phyloP scores from a whole-genome alignment of 352 stramenopile genomes.

The Globisporangium paddicum region DNA sequence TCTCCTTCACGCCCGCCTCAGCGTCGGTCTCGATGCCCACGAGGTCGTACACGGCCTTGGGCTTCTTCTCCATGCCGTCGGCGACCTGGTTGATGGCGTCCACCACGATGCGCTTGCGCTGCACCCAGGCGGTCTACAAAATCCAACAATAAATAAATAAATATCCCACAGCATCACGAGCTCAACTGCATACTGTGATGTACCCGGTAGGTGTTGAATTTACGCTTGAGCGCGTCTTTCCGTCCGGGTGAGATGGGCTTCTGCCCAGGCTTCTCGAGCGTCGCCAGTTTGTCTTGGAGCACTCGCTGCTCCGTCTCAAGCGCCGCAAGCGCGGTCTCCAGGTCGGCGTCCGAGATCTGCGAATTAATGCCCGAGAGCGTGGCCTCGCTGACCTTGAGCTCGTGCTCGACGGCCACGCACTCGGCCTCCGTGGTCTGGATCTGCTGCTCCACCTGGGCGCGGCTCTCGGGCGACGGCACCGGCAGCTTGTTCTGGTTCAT shows the following conservation, averaged over 20 bases:
- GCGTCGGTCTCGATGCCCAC: conserved; percentile 67
- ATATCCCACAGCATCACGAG: neutral
- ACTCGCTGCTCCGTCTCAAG: conserved; percentile 34
- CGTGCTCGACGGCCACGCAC: conserved; percentile 41
- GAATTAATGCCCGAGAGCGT: conserved; percentile 40
- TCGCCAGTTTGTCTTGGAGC: conserved; percentile 41
- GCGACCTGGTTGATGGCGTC: conserved; percentile 75
- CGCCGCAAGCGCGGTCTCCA: conserved; percentile 42
- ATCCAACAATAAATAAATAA: too few species aligned
- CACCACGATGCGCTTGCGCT: conserved; percentile 73
- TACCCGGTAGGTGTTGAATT: conserved; percentile 66
- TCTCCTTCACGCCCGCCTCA: conserved; percentile 57
- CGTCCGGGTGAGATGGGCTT: conserved; percentile 45
- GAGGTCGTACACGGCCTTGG: conserved; percentile 54
- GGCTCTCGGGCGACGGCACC: conserved; percentile 42
- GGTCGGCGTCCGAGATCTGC: conserved; percentile 63
- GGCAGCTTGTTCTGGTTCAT: conserved; percentile 72
- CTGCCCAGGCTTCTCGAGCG: conserved; percentile 35
- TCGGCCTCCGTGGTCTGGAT: conserved; percentile 48
- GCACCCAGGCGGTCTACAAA: conserved; percentile 57
- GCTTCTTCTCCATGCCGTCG: conserved; percentile 83
- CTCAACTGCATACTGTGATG: neutral
- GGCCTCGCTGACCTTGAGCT: conserved; percentile 47
- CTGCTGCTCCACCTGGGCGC: conserved; percentile 36
- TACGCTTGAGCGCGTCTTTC: conserved; percentile 61